These are phyloP conservation scores for Panicum virgatum DNA, from an alignment of 202 grass and related monocot genomes.

Conservation along the genomic window DNA sequence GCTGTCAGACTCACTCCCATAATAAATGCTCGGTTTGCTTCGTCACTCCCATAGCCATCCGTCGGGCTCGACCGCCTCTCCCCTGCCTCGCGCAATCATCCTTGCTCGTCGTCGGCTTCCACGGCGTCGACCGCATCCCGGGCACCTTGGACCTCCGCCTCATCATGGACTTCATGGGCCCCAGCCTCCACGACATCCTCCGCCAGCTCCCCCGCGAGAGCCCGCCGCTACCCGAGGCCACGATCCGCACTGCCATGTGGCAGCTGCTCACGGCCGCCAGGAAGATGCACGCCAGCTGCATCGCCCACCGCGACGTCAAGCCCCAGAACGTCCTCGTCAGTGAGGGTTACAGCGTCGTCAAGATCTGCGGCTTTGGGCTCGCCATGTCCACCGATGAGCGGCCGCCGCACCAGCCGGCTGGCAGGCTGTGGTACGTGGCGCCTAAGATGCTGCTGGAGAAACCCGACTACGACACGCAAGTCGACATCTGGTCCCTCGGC, in stretches of 20 bases:
- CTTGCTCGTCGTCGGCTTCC: background rate
- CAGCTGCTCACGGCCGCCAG: background rate
- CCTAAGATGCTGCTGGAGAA: too few relatives aligned
- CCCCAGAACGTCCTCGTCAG: background rate
- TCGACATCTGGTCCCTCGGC: background rate
- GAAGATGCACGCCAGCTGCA: background rate
- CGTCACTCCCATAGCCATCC: too few relatives aligned
- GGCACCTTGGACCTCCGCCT: background rate
- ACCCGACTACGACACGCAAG: background rate
- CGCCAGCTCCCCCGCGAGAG: background rate
- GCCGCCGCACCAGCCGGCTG: too few relatives aligned
- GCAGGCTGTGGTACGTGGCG: too few relatives aligned
- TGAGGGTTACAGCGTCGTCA: background rate
- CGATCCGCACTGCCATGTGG: background rate
- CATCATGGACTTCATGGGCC: background rate
- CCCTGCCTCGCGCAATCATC: too few relatives aligned
- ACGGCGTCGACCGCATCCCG: background rate
- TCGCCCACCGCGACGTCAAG: background rate
- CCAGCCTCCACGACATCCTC: background rate
- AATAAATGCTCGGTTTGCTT: too few relatives aligned
- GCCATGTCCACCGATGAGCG: too few relatives aligned
- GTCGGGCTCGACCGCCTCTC: too few relatives aligned
- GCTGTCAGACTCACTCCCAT: too few relatives aligned
- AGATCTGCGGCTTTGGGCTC: too few relatives aligned
- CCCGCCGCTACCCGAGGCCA: background rate